Percentiles rank a stretch among this genome's conserved stretches.
These are phyloP conservation scores for Nasturtium officinale DNA, from an alignment of 345 rosid genomes.

Conservation along the genomic window DNA sequence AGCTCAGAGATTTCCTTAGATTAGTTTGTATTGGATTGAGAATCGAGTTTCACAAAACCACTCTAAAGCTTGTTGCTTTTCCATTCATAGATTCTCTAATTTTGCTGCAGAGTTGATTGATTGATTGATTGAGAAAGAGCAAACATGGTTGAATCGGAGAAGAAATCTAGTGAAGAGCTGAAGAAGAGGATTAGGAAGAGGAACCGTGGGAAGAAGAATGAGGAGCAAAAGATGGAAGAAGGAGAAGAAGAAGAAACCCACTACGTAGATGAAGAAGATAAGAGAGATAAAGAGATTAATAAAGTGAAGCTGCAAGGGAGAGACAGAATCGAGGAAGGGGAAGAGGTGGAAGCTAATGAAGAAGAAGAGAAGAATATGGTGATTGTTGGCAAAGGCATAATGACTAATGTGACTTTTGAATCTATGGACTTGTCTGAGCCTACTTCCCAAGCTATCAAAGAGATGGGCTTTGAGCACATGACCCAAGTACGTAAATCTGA, in stretches of 20 bases:
- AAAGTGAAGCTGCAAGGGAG: conserved; percentile 32
- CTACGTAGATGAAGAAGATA: conserved; percentile 19
- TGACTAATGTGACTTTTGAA: conserved; percentile 77
- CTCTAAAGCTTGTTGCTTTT: not conserved
- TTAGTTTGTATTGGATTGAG: not conserved
- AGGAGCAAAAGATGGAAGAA: conserved; percentile 18
- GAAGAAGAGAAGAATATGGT: conserved; percentile 34
- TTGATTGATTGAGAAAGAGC: conserved; percentile 20
- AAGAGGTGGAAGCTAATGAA: conserved; percentile 32
- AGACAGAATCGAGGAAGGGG: conserved; percentile 30
- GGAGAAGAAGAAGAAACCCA: conserved; percentile 17
- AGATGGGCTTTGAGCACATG: conserved; percentile 77
- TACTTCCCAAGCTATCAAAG: conserved; percentile 67
- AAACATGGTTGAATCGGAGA: conserved; percentile 45
- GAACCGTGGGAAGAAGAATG: conserved; percentile 44
- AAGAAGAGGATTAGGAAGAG: conserved; percentile 53
- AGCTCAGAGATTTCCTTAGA: not conserved
- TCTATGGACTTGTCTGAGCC: conserved; percentile 68
- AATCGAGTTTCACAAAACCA: not conserved
- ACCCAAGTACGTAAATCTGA: conserved; percentile 61
- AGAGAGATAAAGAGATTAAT: conserved; percentile 30
- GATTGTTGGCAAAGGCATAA: conserved; percentile 63
- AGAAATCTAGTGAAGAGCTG: conserved; percentile 36
- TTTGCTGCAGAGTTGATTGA: conserved; percentile 23
- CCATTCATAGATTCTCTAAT: not conserved